phyloP scores from a whole-genome alignment of 1,139 yeast genomes.

The Sugiyamaella sp. region DNA sequence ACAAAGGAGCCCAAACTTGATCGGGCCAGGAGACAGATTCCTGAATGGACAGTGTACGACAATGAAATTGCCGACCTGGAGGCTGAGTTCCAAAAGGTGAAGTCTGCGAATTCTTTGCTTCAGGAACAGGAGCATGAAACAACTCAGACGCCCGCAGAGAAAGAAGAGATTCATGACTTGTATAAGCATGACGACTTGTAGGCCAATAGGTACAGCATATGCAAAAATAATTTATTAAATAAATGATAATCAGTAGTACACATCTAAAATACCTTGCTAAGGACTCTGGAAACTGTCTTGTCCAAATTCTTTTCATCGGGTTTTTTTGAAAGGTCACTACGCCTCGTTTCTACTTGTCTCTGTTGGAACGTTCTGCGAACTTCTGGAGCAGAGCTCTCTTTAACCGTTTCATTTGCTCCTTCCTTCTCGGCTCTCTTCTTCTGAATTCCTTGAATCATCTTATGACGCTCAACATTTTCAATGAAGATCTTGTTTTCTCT shows the following conservation, averaged over 20 bases:
- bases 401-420: not conserved
- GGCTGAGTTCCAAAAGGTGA: constrained; percentile 26
- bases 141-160: not conserved
- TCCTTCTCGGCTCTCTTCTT: constrained; percentile 31
- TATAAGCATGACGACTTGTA: constrained; percentile 40
- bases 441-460: constrained; percentile 56
- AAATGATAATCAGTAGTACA: constrained; percentile 2
- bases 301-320: constrained; percentile 22
- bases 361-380: constrained; percentile 40
- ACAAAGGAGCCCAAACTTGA: constrained; percentile 77
- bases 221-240: constrained; percentile 16
- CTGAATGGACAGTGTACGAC: constrained; percentile 77
- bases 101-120: not conserved
- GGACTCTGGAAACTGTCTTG: constrained; percentile 28
- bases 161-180: constrained; percentile 22
- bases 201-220: constrained; percentile 11
- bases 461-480: constrained; percentile 81
- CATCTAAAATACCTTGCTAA: constrained; percentile 31
- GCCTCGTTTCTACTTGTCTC: constrained; percentile 33
- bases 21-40: constrained; percentile 71
- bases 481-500: constrained; percentile 83
- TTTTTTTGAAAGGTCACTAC: constrained; percentile 26
- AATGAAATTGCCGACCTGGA: constrained; percentile 49
- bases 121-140: constrained; percentile 11
- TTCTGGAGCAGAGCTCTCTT: constrained; percentile 19